These are phyloP conservation scores for Crithidia expoeki DNA, from an alignment of 208 protist species.

Conservation along the genomic window DNA sequence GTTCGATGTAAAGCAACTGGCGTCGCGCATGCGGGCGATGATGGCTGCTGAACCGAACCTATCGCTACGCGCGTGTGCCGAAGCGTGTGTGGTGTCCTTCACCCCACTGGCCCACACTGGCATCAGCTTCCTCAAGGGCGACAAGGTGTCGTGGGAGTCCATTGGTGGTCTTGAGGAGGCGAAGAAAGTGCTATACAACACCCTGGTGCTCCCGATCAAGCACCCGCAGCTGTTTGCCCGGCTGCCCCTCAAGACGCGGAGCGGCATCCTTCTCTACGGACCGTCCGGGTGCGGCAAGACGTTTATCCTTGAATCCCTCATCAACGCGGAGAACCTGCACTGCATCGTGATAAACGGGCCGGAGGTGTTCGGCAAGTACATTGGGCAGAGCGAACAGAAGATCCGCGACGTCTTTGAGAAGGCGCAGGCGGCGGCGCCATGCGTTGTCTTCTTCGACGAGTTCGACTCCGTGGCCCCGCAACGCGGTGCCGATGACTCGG, in stretches of 20 bases:
- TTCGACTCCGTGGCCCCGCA: slow-evolving; percentile 93
- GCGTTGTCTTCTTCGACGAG: slow-evolving; percentile 96
- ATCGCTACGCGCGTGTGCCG: slow-evolving; percentile 33
- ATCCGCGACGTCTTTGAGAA: slow-evolving; percentile 93
- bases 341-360: slow-evolving; percentile 94
- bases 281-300: slow-evolving; percentile 93
- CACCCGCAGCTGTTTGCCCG: slow-evolving; percentile 92
- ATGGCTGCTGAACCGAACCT: slow-evolving; percentile 32
- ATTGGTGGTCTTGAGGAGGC: slow-evolving; percentile 92
- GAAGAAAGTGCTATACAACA: slow-evolving; percentile 95
- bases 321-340: slow-evolving; percentile 80
- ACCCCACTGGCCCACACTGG: slow-evolving; percentile 84
- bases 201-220: slow-evolving; percentile 94
- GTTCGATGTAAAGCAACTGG: slow-evolving; percentile 77
- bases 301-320: slow-evolving; percentile 81
- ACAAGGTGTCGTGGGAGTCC: slow-evolving; percentile 71
- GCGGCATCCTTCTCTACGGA: slow-evolving; percentile 93
- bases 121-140: slow-evolving; percentile 77
- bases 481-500: slow-evolving; percentile 87
- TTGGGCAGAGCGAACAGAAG: slow-evolving; percentile 94
- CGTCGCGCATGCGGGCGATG: slow-evolving; percentile 45
- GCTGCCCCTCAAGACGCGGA: slow-evolving; percentile 90
- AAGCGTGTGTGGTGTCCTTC: slow-evolving; percentile 54
- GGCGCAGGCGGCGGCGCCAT: slow-evolving; percentile 87
- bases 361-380: slow-evolving; percentile 95